Base-by-base conservation (phyloP, 2,329 filamentous ascomycete species). In the Penicillium sp. region DNA sequence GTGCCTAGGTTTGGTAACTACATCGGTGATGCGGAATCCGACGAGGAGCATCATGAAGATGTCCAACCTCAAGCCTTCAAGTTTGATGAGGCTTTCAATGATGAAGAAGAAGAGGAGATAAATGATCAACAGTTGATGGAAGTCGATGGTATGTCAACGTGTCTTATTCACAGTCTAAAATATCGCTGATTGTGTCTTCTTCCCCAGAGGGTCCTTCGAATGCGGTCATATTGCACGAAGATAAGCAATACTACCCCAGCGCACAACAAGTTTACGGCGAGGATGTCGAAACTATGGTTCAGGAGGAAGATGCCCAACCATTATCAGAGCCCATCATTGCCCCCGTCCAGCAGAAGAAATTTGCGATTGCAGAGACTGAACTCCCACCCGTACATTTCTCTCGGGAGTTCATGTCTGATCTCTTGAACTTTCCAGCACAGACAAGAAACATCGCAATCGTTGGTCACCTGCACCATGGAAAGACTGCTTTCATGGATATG, bases 231-330 rank as follows among this genome's bases (percentile, higher is more conserved):
- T 80, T 98, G 40, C 93, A 98, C 72, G 93, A 98, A 76, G 93
- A 98, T 74, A 98, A 98, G 71, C 93, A 97, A 68, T 98, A 98
- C 71, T 98, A 98, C 67, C 93, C 93, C 28, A 95, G 90, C n/a
- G 93, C 93, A 49, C 84, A 91, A 65, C 93, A 98, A 69, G 84
- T 95, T 37, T 98, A 97, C 67, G 93, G 93, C 45, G 79, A 83
- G 61, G 90, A 93, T 71, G 93, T 98, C 61, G 93, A 98, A 72
- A 93, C 91, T 1, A 74, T 95, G 69, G 91, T 98, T 33, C 87
- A 97, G 65, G 93, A 98, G 70, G 93, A 97, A 73, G 93, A 98
- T 75, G 87, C 90, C 52, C 93, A 98, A 69, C 87, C 90, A 41
- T 78, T 98, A 54, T 83, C 87, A 28, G 83, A 96, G 63, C 93